Evolutionary conservation across 306 rosid species (phyloP).

Genomic region (Vicia sativa): DNA sequence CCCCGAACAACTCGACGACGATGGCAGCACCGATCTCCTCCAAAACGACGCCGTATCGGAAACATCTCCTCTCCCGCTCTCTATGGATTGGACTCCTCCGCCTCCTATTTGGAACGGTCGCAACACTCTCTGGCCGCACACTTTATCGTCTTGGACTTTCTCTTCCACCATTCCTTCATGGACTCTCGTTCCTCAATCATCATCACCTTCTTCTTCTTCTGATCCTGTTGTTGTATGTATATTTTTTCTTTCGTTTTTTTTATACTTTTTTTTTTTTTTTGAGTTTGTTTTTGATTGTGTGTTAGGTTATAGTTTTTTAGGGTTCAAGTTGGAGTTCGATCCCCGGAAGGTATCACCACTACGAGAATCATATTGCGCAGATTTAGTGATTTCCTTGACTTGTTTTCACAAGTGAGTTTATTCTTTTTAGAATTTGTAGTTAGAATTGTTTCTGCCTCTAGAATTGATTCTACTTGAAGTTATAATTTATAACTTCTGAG

Average conservation of each 20-base stretch:
- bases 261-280: background rate
- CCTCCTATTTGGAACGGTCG: slow-evolving; percentile 78
- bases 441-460: too few species aligned
- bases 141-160: slow-evolving; percentile 75
- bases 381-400: slow-evolving; percentile 73
- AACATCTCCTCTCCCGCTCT: slow-evolving; percentile 87
- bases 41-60: slow-evolving; percentile 37
- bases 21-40: background rate
- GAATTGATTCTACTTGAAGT: too few species aligned
- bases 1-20: background rate
- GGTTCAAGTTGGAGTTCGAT: slow-evolving; percentile 86
- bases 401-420: slow-evolving; percentile 67
- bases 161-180: slow-evolving; percentile 80
- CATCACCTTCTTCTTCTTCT: slow-evolving; percentile 65
- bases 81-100: slow-evolving; percentile 93
- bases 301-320: slow-evolving; percentile 64
- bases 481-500: too few species aligned
- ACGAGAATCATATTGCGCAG: slow-evolving; percentile 68
- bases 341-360: slow-evolving; percentile 79
- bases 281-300: slow-evolving; percentile 37
- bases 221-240: slow-evolving; percentile 67
- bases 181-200: slow-evolving; percentile 57
- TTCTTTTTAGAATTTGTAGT: too few species aligned
- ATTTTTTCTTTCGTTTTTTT: background rate
- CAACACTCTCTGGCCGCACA: slow-evolving; percentile 72